These are phyloP conservation scores for Tephrocybe rancida DNA, from an alignment of 768 basidiomycete genomes.

Conservation along the genomic window DNA sequence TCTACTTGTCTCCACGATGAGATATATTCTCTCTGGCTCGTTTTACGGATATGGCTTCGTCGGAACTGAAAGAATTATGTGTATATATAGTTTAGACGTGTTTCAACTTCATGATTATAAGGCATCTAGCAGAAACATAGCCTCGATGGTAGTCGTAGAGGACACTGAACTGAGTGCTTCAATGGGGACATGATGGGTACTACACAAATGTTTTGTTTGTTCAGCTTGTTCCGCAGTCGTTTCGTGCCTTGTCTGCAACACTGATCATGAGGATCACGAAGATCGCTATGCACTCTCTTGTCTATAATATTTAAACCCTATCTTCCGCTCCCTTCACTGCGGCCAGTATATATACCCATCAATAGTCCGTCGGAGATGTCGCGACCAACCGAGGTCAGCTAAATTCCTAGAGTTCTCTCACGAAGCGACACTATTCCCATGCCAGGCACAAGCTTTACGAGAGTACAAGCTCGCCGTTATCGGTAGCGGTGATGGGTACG, in stretches of 20 bases:
- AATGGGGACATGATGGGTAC: too few relatives aligned
- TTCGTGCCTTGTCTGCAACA: too few relatives aligned
- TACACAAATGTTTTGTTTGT: too few relatives aligned
- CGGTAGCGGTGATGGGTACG: slow-evolving; percentile 85
- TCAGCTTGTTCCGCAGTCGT: too few relatives aligned
- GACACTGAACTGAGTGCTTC: too few relatives aligned
- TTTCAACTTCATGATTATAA: slow-evolving; percentile 7
- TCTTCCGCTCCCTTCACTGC: neutral
- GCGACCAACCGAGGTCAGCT: slow-evolving; percentile 39
- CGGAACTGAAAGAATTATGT: slow-evolving; percentile 18
- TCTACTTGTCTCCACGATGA: slow-evolving; percentile 5
- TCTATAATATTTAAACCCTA: too few relatives aligned
- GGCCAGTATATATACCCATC: too few relatives aligned
- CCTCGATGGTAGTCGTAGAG: too few relatives aligned
- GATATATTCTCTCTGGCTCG: slow-evolving; percentile 13
- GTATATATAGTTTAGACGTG: slow-evolving; percentile 19
- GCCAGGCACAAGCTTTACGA: slow-evolving; percentile 83
- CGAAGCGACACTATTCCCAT: slow-evolving; percentile 14
- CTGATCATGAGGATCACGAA: too few relatives aligned
- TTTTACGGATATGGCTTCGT: slow-evolving; percentile 17
- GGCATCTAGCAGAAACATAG: neutral
- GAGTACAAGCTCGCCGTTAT: slow-evolving; percentile 99
- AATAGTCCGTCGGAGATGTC: too few relatives aligned
- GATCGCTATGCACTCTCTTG: too few relatives aligned
- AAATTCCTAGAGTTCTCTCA: neutral